Conservation (phyloP, 2,329 filamentous ascomycete species). For the Sarocladium kiliense region DNA sequence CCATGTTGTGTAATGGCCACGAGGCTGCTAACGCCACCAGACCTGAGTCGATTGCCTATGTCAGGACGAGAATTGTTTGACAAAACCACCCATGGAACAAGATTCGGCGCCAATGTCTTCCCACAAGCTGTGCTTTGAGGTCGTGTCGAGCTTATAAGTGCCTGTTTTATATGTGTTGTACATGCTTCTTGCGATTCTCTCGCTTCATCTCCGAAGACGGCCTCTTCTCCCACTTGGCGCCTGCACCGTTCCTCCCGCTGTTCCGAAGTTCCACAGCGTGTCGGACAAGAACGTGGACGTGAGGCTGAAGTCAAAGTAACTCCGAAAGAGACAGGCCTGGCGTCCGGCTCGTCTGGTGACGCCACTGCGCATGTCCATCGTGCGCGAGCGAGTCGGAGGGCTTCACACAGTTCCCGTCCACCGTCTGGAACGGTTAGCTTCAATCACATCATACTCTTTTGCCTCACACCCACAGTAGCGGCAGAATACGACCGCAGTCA, state of each 20-base stretch:
- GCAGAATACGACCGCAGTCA: background rate
- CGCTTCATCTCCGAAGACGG: background rate
- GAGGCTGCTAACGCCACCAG: background rate
- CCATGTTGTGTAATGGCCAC: background rate
- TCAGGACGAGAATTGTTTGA: too few relatives aligned
- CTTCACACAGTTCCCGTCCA: too few relatives aligned
- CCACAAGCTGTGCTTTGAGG: background rate
- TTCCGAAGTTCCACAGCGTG: conserved; percentile 1
- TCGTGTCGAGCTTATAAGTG: background rate
- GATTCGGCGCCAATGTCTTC: background rate
- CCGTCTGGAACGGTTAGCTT: too few relatives aligned
- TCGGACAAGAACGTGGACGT: background rate
- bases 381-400: too few relatives aligned
- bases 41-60: background rate
- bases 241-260: background rate
- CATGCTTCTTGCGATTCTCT: too few relatives aligned
- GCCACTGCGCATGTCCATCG: too few relatives aligned
- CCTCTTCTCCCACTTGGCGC: background rate
- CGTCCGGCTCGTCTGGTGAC: too few relatives aligned
- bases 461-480: too few relatives aligned
- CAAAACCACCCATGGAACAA: too few relatives aligned
- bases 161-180: background rate
- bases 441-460: too few relatives aligned
- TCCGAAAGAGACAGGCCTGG: background rate
- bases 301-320: background rate